Conservation (phyloP, 495 filamentous ascomycete genomes). For the Penicillium daleae region DNA sequence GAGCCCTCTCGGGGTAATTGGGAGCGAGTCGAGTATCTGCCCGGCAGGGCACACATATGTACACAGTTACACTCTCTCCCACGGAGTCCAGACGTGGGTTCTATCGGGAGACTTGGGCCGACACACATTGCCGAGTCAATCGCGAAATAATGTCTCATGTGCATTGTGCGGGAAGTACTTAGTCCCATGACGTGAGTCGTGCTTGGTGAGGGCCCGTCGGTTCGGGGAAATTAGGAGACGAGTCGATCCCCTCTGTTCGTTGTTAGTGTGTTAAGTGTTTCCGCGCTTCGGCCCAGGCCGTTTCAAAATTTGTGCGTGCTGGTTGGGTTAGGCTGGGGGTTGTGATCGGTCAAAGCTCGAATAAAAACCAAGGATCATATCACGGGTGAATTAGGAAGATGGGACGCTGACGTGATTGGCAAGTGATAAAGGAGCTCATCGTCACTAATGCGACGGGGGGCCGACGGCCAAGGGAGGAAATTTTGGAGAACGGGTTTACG, state of each 20-base stretch:
- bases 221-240: slow-evolving; percentile 39
- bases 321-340: slow-evolving; percentile 17
- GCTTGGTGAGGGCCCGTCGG: not conserved
- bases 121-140: not conserved
- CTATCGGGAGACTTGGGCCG: slow-evolving; percentile 1
- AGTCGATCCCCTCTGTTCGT: no score
- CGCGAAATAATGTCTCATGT: not conserved
- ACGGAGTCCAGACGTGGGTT: not conserved
- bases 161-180: not conserved
- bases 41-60: no score
- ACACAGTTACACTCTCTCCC: no score
- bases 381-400: slow-evolving; percentile 35
- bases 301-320: slow-evolving; percentile 20
- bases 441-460: not conserved
- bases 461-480: slow-evolving; percentile 5
- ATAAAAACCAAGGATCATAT: slow-evolving; percentile 19
- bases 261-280: no score
- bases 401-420: slow-evolving; percentile 21
- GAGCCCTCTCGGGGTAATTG: slow-evolving; percentile 16
- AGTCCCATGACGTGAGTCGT: slow-evolving; percentile 25
- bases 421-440: not conserved
- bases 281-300: slow-evolving; percentile 27
- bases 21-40: slow-evolving; percentile 17
- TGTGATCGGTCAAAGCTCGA: slow-evolving; percentile 25
- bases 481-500: not conserved